Evolutionary conservation across 495 filamentous ascomycete species (phyloP), one percentile per base, ranked within the genome.

Genomic region (Ascobolus immersus): DNA sequence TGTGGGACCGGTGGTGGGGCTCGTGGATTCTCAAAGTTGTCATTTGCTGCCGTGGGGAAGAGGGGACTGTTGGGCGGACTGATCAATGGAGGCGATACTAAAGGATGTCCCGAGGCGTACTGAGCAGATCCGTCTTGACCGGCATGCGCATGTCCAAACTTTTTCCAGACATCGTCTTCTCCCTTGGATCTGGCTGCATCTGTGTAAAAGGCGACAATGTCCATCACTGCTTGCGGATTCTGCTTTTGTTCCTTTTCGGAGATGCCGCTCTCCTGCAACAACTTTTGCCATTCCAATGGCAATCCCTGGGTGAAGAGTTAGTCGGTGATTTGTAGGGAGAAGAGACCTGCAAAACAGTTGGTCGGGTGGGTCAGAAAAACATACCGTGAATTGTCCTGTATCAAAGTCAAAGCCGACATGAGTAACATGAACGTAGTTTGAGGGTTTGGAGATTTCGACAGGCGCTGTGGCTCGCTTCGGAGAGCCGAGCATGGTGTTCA

Each of bases 371-470:
- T 28, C 30, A 17, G 23, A 19, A 32, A 28, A 23, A 71, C 76
- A 39, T 63, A 89, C 78, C 22, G 86, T 96, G 52, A 92, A 96
- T 53, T 93, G 77, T 36, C 86, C 86, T 3, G 86, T 96, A 43
- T 79, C 66, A 55, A 89, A 90, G 52, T 96, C 82, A 51, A 91
- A 92, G 32, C 89, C 82, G 35, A 96, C 86, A 49, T 96, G 86
- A 27, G 89, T 96, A 34, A 96, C 74, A 51, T 96, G 86, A 18
- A 94, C 80, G 8, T 89, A 89, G 49, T 96, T 93, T 52, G 91
- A 81, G 26, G 86, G 86, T 6, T 77, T 73, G 4, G 86, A 94
- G 39, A 96, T 94, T 47, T 89, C 73, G 21, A 86, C 74, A 39
- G 75, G 4, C 22, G 7, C 75, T n/a, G n/a, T n/a, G n/a, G n/a